Evolutionary conservation across 2,329 filamentous ascomycete genomes (phyloP).

Genomic region (Corniculantispora saksenae): DNA sequence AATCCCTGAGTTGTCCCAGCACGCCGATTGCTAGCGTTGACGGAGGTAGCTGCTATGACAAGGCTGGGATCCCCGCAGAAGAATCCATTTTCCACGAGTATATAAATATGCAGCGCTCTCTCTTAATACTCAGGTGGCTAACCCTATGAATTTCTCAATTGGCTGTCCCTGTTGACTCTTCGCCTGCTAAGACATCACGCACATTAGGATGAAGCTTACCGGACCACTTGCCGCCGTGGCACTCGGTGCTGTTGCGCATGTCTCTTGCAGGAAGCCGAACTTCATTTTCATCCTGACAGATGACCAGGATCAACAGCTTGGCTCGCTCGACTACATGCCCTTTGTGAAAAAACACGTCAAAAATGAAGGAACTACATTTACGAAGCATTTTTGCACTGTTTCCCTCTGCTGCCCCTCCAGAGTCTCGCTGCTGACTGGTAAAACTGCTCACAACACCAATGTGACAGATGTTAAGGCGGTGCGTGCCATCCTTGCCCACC

Average conservation of each 20-base stretch:
- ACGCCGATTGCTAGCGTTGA: too few relatives aligned
- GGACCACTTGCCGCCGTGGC: not conserved
- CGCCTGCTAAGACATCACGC: not conserved
- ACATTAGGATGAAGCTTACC: not conserved
- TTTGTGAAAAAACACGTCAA: conserved; percentile 54
- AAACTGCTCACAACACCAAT: conserved; percentile 64
- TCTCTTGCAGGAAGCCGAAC: conserved; percentile 44
- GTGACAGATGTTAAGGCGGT: conserved; percentile 49
- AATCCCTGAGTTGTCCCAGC: too few relatives aligned
- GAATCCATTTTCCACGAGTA: not conserved
- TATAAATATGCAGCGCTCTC: not conserved
- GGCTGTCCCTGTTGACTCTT: not conserved
- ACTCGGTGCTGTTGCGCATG: not conserved
- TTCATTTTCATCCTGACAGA: conserved; percentile 67
- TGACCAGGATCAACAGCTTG: conserved; percentile 64
- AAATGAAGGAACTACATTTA: conserved; percentile 58
- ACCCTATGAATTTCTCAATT: conserved; percentile 15
- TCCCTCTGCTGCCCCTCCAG: conserved; percentile 66
- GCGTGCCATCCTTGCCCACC: conserved; percentile 49
- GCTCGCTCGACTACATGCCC: conserved; percentile 61
- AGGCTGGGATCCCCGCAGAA: conserved; percentile 1
- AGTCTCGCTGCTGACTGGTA: conserved; percentile 59
- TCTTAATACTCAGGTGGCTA: not conserved
- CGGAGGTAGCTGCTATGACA: not conserved
- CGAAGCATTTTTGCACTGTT: conserved; percentile 64